Base-by-base conservation (phyloP, 768 basidiomycete genomes). In the Coprinopsis sp. region DNA sequence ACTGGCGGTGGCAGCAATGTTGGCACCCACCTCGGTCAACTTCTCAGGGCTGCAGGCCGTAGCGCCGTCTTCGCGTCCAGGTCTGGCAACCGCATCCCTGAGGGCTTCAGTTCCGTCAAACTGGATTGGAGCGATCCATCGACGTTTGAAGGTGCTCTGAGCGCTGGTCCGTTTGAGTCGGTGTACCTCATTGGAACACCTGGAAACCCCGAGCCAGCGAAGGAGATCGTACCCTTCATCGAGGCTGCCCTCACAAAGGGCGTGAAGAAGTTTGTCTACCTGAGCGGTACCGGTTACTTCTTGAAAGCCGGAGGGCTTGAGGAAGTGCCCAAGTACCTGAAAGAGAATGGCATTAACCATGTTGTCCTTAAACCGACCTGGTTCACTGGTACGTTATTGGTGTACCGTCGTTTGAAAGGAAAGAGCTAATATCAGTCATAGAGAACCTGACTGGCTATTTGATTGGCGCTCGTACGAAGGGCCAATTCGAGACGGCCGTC, bases 111-210 rank as follows among this genome's bases (percentile, higher is more conserved):
- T 10, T 57, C 49, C 29, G 56, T 58, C 11, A 53, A 47, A 24
- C 68, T 71, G 31, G 62, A 71, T 44, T 71, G 70, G 69, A 50
- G 54, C 21, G 62, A 73, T 37, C 39, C 59, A 44, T 53, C 37
- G 47, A 61, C 49, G 6, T 52, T 51, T 36, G 33, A 33, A 24
- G 30, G 29, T 55, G 52, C 11, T 11, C 21, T 13, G 21, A 36
- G 10, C 38, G 39, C 25, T 6, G n/a, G 6, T 6, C 41, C n/a
- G 7, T 21, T 68, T 44, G 57, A 64, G 28, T 52, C 59, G 18
- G 51, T 68, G 1, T 68, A 69, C 47, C 50, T 72, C 22, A 49
- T 67, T 34, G 58, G 60, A 24, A 54, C 60, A 3, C 22, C 33
- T 21, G 19, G 18, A 2, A 16, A 47, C 13, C 4, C 36, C 21